Conservation (phyloP, 305 asterid genomes). For the Fraxinus platypoda region DNA sequence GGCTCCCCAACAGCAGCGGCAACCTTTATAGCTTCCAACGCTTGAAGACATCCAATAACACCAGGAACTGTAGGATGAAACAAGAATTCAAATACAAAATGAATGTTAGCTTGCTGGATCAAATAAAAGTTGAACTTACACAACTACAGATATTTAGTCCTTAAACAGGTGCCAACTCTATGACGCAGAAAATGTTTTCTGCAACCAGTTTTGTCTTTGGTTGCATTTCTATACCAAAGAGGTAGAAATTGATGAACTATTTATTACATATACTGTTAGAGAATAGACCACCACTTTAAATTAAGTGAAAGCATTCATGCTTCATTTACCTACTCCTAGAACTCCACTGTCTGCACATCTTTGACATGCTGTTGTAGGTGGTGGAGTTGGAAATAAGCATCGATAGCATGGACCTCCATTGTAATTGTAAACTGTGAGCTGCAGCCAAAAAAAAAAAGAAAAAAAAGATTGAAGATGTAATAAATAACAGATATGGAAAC, state of each 20-base stretch:
- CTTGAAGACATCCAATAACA: slow-evolving; percentile 92
- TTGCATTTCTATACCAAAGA: not conserved
- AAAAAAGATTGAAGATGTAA: slow-evolving; percentile 14
- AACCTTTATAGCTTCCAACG: slow-evolving; percentile 89
- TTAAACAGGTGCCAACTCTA: slow-evolving; percentile 4
- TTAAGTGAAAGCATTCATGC: slow-evolving; percentile 1
- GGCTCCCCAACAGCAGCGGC: slow-evolving; percentile 81
- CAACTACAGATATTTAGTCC: not conserved
- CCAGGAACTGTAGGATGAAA: slow-evolving; percentile 72
- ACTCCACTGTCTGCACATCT: slow-evolving; percentile 98
- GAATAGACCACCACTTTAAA: not conserved
- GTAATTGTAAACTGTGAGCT: slow-evolving; percentile 90
- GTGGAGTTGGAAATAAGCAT: slow-evolving; percentile 93
- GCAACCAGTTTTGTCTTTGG: slow-evolving; percentile 3
- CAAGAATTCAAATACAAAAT: slow-evolving; percentile 13
- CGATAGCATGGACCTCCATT: slow-evolving; percentile 92
- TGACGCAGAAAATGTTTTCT: not conserved
- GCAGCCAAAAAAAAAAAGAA: not conserved
- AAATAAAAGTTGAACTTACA: not conserved
- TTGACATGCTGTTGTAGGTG: slow-evolving; percentile 92
- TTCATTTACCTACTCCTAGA: slow-evolving; percentile 86
- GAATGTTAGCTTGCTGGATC: not conserved
- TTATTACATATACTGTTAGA: not conserved
- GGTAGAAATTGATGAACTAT: not conserved
- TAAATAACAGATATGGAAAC: not conserved